These are phyloP conservation scores for Zoysia japonica DNA, from an alignment of 176 grass and related monocot species.

Conservation along the genomic window DNA sequence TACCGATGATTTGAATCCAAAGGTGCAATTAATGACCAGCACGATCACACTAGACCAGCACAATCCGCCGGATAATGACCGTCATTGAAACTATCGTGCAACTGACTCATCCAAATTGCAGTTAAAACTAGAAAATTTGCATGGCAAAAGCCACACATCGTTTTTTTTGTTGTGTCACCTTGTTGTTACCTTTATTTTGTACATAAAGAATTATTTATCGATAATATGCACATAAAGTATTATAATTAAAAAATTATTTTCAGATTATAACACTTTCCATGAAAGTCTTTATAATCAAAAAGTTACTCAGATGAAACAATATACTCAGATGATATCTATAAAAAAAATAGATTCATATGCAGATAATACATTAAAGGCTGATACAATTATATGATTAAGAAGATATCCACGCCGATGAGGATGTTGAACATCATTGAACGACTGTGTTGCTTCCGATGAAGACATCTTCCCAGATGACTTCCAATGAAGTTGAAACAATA, in stretches of 20 bases:
- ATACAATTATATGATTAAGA: background rate
- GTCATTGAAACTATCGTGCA: slow-evolving; percentile 18
- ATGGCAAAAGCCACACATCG: too few relatives aligned
- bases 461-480: too few relatives aligned
- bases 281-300: too few relatives aligned
- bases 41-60: background rate
- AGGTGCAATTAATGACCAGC: slow-evolving; percentile 19
- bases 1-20: background rate
- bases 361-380: background rate
- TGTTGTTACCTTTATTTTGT: too few relatives aligned
- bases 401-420: background rate
- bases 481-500: background rate
- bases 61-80: slow-evolving; percentile 25
- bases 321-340: background rate
- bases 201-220: too few relatives aligned
- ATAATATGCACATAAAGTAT: too few relatives aligned
- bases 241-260: too few relatives aligned
- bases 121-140: background rate
- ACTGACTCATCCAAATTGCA: slow-evolving; percentile 20
- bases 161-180: too few relatives aligned
- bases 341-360: background rate
- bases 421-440: too few relatives aligned
- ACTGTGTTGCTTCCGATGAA: too few relatives aligned
- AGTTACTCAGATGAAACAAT: background rate
- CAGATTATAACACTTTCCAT: too few relatives aligned